phyloP scores from a whole-genome alignment of 495 filamentous ascomycete species.

The Talaromyces proteolyticus region DNA sequence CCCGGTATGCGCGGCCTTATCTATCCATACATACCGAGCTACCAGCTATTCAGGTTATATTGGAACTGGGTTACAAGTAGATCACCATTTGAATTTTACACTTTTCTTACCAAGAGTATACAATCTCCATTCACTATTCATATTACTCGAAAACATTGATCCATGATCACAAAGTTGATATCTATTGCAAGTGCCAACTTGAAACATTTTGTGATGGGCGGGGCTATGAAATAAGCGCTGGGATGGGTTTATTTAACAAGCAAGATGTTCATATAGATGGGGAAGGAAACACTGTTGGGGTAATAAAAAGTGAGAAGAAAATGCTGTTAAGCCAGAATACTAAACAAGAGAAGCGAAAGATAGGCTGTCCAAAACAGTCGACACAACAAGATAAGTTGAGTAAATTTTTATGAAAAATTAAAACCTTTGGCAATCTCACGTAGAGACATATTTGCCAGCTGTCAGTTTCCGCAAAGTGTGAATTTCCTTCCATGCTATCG shows the following conservation, averaged over 20 bases:
- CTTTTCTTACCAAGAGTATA: too few relatives aligned
- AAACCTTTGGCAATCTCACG: slow-evolving; percentile 10
- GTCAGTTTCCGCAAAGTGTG: slow-evolving; percentile 65
- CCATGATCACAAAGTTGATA: too few relatives aligned
- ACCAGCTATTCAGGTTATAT: too few relatives aligned
- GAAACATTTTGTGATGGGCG: too few relatives aligned
- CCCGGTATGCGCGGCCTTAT: too few relatives aligned
- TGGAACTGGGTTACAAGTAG: too few relatives aligned
- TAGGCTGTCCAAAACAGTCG: too few relatives aligned
- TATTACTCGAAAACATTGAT: too few relatives aligned
- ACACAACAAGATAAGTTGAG: not conserved
- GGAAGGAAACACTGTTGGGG: slow-evolving; percentile 11
- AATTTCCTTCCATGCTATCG: slow-evolving; percentile 65
- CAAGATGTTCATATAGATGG: not conserved
- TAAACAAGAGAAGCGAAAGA: slow-evolving; percentile 11
- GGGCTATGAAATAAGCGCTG: slow-evolving; percentile 8
- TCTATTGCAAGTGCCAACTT: too few relatives aligned
- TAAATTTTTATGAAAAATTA: not conserved
- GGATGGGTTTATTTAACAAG: not conserved
- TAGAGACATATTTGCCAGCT: slow-evolving; percentile 66
- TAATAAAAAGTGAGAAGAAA: slow-evolving; percentile 15
- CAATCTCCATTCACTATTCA: too few relatives aligned
- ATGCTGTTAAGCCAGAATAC: not conserved
- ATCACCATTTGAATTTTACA: too few relatives aligned
- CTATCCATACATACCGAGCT: too few relatives aligned